phyloP scores from a whole-genome alignment of 371 early-diverging fungal species.

The Fennellomyces sp. region DNA sequence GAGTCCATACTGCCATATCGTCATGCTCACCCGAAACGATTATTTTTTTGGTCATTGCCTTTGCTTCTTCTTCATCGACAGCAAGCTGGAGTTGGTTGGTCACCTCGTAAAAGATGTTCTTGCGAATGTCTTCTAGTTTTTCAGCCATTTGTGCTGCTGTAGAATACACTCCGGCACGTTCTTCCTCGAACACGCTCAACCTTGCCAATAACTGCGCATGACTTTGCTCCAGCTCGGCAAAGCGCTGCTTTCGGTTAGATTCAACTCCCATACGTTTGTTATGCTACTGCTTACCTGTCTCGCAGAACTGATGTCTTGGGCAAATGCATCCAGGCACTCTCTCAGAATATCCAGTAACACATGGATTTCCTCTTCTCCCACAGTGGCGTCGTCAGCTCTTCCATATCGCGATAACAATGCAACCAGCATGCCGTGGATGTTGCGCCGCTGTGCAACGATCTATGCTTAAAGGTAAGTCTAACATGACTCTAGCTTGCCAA shows the following conservation, averaged over 20 bases:
- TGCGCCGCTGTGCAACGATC: neutral
- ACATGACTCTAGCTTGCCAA: neutral
- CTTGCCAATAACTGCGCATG: slow-evolving; percentile 17
- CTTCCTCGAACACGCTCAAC: slow-evolving; percentile 26
- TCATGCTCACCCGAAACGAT: slow-evolving; percentile 25
- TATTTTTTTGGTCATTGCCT: slow-evolving; percentile 28
- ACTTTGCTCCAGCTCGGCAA: slow-evolving; percentile 19
- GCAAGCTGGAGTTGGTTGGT: slow-evolving; percentile 45
- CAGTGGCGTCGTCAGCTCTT: neutral
- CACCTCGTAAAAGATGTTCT: slow-evolving; percentile 35
- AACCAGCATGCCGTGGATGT: neutral
- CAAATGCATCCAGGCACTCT: slow-evolving; percentile 2
- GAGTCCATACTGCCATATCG: slow-evolving; percentile 37
- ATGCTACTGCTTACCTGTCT: neutral
- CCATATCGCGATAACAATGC: neutral
- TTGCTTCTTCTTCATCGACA: slow-evolving; percentile 41
- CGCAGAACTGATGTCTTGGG: neutral
- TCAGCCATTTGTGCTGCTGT: slow-evolving; percentile 42
- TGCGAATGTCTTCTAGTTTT: slow-evolving; percentile 38
- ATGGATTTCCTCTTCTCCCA: slow-evolving; percentile 4
- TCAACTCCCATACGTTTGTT: neutral
- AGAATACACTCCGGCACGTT: slow-evolving; percentile 27
- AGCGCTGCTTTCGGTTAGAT: neutral
- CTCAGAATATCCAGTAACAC: slow-evolving; percentile 7
- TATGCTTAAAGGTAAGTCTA: neutral